These are phyloP conservation scores for Exophiala sp. DNA, from an alignment of 2,329 filamentous ascomycete genomes.

Conservation along the genomic window DNA sequence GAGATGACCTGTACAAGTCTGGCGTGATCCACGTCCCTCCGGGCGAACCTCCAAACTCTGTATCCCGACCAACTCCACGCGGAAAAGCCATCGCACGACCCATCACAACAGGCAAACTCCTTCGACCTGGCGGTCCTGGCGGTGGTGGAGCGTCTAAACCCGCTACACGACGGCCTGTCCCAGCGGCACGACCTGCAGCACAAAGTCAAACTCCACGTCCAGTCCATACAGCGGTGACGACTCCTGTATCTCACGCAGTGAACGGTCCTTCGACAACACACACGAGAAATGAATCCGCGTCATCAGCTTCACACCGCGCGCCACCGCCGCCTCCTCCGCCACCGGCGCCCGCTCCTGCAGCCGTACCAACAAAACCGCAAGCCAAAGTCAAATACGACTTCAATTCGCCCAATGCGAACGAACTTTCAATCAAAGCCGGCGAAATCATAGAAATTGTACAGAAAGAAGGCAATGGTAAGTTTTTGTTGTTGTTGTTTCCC, in stretches of 20 bases:
- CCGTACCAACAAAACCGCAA: slow-evolving; percentile 61
- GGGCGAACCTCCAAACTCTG: slow-evolving; percentile 76
- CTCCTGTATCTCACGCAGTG: slow-evolving; percentile 33
- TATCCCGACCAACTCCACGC: slow-evolving; percentile 78
- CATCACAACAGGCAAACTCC: slow-evolving; percentile 87
- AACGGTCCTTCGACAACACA: slow-evolving; percentile 40
- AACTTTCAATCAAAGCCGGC: slow-evolving; percentile 71
- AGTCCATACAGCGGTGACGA: slow-evolving; percentile 20
- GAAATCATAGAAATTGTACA: slow-evolving; percentile 85
- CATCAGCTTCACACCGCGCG: slow-evolving; percentile 44
- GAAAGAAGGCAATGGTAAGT: slow-evolving; percentile 88
- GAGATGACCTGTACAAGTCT: slow-evolving; percentile 88
- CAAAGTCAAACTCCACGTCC: slow-evolving; percentile 27
- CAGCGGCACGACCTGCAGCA: slow-evolving; percentile 35
- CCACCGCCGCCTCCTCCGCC: slow-evolving; percentile 54
- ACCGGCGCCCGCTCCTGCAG: slow-evolving; percentile 60
- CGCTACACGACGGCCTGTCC: slow-evolving; percentile 30
- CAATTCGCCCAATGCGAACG: slow-evolving; percentile 72
- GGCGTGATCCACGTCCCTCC: slow-evolving; percentile 77
- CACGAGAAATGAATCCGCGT: slow-evolving; percentile 51
- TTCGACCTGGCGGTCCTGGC: slow-evolving; percentile 80
- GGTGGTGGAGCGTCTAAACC: slow-evolving; percentile 70
- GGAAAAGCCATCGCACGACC: slow-evolving; percentile 81
- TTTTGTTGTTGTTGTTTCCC: background rate
- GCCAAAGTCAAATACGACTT: slow-evolving; percentile 94